Evolutionary conservation across 2,329 filamentous ascomycete species (phyloP), one percentile per base, ranked within the genome.

Genomic region (Knoxdaviesia capensis): DNA sequence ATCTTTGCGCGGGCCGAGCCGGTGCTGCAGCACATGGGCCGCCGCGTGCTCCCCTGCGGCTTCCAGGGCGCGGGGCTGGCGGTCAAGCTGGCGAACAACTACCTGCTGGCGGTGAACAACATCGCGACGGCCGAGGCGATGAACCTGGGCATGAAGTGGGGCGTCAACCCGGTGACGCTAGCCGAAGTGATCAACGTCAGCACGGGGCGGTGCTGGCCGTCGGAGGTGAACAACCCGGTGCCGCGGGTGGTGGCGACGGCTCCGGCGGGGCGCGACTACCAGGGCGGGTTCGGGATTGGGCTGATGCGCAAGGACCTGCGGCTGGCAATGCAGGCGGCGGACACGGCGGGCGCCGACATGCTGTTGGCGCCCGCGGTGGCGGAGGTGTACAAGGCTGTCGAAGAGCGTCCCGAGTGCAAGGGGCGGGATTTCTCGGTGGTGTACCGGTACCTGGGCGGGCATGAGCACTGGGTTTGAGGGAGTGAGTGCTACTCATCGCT

Each of bases 41-140:
- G 77, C 54, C 80, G 79, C 45, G 80, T 93, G 5, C 68, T 93
- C 46, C 86, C 93, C 56, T 80, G 93, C 52, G 90, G 90, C 4
- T 67, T 67, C 1, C 86, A 92, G 49, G 87, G 86, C 7, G 74
- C 83, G 3, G 90, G 90, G 0, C 69, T 98, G 1, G 82, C 85
- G 7, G 90, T 82, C 35, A 98, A 98, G 62, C 69, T 98, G 32
- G 87, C 88, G 42, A 98, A 98, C 63, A 98, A 98, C 60, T 98
- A 98, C 58, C 73, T 96, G 31, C 68, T 98, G 4, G 88, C 87
- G 4, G 76, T 96, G 50, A 92, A 86, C 65, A 98, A 98, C 60
- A 86, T 78, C 44, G 74, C 71, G 5, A 74, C 72, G 3, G 71
- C 73, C 5, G 74, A 78, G 55, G 73, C 74, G 20, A 77, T 78